Conservation (phyloP, 352 stramenopile species). For the Phytopythium sindhum region DNA sequence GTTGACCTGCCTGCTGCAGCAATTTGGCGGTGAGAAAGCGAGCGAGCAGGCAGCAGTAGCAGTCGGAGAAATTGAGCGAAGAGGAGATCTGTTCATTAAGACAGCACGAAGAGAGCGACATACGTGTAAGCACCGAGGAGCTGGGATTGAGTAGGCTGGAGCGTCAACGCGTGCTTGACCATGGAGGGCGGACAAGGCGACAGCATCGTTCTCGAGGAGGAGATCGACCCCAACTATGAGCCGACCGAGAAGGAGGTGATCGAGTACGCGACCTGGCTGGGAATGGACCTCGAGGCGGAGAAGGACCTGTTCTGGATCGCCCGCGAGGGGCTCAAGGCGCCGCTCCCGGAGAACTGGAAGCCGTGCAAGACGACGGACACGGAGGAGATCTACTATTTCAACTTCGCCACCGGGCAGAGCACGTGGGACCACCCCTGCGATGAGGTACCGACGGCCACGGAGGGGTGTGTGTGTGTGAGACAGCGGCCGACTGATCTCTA, state of each 20-base stretch:
- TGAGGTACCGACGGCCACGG: slow-evolving; percentile 33
- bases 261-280: slow-evolving; percentile 95
- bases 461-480: too few species aligned
- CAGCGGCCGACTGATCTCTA: neutral
- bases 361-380: slow-evolving; percentile 94
- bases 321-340: slow-evolving; percentile 91
- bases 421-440: slow-evolving; percentile 95
- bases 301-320: slow-evolving; percentile 94
- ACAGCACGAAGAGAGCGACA: neutral
- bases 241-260: slow-evolving; percentile 89
- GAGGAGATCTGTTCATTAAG: neutral
- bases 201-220: slow-evolving; percentile 92
- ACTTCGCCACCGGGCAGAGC: slow-evolving; percentile 89
- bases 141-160: neutral
- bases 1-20: neutral
- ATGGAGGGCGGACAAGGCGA: slow-evolving; percentile 57
- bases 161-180: neutral
- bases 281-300: slow-evolving; percentile 92
- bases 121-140: neutral
- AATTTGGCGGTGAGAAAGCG: neutral
- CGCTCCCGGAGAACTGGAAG: slow-evolving; percentile 94
- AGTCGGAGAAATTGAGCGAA: neutral
- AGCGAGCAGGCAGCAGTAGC: neutral
- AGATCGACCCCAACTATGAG: slow-evolving; percentile 95
- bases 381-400: slow-evolving; percentile 97